Percentiles rank a stretch among this genome's conserved stretches.
Conservation (phyloP, 371 early-diverging fungal genomes). For the Mucor irregularis region DNA sequence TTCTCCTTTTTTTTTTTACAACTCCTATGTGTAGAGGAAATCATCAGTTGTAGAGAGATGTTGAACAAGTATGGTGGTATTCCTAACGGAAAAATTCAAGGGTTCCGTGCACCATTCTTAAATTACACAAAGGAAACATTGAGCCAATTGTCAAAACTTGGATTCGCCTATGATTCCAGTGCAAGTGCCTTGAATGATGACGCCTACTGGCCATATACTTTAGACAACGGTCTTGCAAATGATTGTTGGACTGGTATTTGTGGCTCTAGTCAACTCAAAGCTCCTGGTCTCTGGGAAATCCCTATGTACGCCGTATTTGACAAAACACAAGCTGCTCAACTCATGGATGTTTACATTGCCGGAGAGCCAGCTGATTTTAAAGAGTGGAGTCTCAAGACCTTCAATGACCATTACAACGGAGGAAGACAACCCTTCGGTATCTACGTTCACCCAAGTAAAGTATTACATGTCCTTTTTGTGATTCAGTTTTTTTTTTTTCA, state of each 20-base stretch:
- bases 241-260: constrained; percentile 66
- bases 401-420: constrained; percentile 63
- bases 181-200: constrained; percentile 50
- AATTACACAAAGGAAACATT: constrained; percentile 61
- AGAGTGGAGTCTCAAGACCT: constrained; percentile 46
- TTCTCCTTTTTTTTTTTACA: background rate
- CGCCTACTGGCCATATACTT: constrained; percentile 72
- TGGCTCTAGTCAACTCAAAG: constrained; percentile 29
- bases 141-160: constrained; percentile 47
- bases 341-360: constrained; percentile 71
- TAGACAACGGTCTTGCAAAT: constrained; percentile 70
- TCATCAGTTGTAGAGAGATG: constrained; percentile 53
- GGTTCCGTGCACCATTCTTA: constrained; percentile 71
- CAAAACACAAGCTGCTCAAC: constrained; percentile 40
- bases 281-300: constrained; percentile 73
- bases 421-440: constrained; percentile 71
- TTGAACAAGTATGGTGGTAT: constrained; percentile 65
- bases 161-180: constrained; percentile 67
- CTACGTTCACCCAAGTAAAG: constrained; percentile 58
- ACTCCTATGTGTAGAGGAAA: constrained; percentile 40
- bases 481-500: too few relatives aligned
- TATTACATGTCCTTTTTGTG: too few relatives aligned
- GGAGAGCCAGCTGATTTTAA: constrained; percentile 45
- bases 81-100: constrained; percentile 63
- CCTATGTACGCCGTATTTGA: constrained; percentile 60